These are phyloP conservation scores for Fusarium abutilonis DNA, from an alignment of 2,329 filamentous ascomycete genomes.

Conservation along the genomic window DNA sequence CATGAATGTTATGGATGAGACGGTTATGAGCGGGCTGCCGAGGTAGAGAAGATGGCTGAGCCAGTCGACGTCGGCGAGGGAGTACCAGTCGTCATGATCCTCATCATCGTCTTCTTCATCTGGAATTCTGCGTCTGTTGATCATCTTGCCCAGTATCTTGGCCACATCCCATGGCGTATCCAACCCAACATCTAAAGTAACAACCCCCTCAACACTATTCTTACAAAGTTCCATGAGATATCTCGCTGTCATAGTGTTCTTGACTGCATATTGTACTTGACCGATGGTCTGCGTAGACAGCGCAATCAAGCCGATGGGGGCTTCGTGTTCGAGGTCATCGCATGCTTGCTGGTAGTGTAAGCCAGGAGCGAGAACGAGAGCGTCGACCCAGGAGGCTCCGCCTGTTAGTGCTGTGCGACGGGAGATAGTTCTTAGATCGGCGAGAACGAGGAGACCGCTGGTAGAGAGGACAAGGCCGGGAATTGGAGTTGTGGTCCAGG, in stretches of 20 bases:
- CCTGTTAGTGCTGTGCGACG: constrained; percentile 66
- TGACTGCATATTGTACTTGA: constrained; percentile 49
- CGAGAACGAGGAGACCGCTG: constrained; percentile 66
- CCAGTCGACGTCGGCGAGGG: constrained; percentile 54
- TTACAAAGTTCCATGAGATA: constrained; percentile 52
- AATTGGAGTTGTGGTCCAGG: constrained; percentile 59
- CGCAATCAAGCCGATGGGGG: constrained; percentile 47
- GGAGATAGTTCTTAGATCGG: constrained; percentile 66
- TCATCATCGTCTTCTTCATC: constrained; percentile 22
- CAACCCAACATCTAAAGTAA: constrained; percentile 47
- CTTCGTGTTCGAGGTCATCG: constrained; percentile 58
- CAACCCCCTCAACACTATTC: constrained; percentile 25
- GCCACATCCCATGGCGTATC: constrained; percentile 36
- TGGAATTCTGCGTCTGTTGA: constrained; percentile 8
- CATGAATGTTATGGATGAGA: constrained; percentile 56
- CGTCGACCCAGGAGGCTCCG: constrained; percentile 65
- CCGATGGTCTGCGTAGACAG: constrained; percentile 32
- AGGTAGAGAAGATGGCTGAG: constrained; percentile 61
- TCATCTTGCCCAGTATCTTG: constrained; percentile 27
- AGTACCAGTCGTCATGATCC: constrained; percentile 38
- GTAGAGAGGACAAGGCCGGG: constrained; percentile 59
- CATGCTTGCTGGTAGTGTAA: constrained; percentile 69
- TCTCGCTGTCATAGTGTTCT: constrained; percentile 62
- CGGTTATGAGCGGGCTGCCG: constrained; percentile 58
- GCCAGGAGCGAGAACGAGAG: constrained; percentile 67